phyloP scores from a whole-genome alignment of 2,329 filamentous ascomycete species.

The Calonectria pteridis region DNA sequence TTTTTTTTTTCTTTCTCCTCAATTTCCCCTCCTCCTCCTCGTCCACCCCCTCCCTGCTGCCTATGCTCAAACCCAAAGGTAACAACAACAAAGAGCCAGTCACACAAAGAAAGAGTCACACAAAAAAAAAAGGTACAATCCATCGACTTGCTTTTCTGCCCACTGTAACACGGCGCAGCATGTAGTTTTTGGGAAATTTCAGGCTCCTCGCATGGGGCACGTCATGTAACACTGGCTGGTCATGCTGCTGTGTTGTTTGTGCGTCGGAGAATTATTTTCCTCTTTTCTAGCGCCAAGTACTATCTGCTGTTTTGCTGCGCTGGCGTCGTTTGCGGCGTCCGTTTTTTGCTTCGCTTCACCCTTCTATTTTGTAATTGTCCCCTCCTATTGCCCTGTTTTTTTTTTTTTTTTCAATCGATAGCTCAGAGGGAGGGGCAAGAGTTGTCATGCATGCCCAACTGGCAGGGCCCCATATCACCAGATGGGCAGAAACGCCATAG shows the following conservation, averaged over 20 bases:
- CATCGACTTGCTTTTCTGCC: not conserved
- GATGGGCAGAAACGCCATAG: not conserved
- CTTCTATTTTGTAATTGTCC: not conserved
- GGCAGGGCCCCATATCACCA: not conserved
- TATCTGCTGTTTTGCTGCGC: constrained; percentile 11
- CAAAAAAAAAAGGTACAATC: too few relatives aligned
- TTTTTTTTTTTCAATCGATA: not conserved
- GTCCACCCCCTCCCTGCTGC: not conserved
- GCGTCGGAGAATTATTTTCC: constrained; percentile 21
- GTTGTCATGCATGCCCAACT: constrained; percentile 25
- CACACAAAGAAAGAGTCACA: too few relatives aligned
- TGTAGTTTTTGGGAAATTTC: not conserved
- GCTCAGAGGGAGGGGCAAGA: not conserved
- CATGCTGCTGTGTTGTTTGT: constrained; percentile 29
- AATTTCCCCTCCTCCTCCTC: not conserved
- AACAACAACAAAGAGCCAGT: too few relatives aligned
- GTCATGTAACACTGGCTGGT: constrained; percentile 20
- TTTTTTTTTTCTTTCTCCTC: not conserved
- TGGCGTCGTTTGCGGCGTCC: constrained; percentile 7
- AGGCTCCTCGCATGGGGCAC: not conserved
- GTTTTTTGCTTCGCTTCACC: constrained; percentile 11
- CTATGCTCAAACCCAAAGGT: not conserved
- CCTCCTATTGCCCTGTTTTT: not conserved
- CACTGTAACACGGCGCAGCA: not conserved
- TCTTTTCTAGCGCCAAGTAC: not conserved